Base-by-base conservation (phyloP, 768 basidiomycete species). In the Tylopilus balloui region DNA sequence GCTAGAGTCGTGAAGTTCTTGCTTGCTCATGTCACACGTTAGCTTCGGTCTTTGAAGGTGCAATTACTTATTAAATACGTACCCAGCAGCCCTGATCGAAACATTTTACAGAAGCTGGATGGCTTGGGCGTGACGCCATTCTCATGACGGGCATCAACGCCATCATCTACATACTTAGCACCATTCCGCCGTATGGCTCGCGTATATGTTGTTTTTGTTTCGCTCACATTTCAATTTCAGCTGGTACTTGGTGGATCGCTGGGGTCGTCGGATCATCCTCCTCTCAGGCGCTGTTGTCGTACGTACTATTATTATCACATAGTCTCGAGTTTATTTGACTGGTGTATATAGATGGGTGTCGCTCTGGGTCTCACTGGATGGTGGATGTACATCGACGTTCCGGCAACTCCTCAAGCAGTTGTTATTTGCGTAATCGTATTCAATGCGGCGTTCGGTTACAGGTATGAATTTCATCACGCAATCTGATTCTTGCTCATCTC, bases 61-160 rank as follows among this genome's bases (percentile, higher is more conserved):
- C 42, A 69, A 60, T 34, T 38, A 13, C 15, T 38, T 13, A 4
- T 15, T 10, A 38, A 4, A 23, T 48, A 35, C 13, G 6, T 31
- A 6, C 3, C 7, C 15, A 2, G 15, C 20, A 37, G 21, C 25
- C 27, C 29, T 10, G 25, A 31, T 44, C 62, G 48, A 61, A 41
- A 49, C 32, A 42, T 48, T 51, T 27, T 35, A 27, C 64, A 93
- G 91, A 86, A 76, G 94, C 94, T 45, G 94, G 94, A 48, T 97
- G 93, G 92, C 77, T 93, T 45, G 94, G 94, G 13, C 79, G 94
- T 34, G 83, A 94, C 60, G 94, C 94, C 12, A 80, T 97, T 52
- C 74, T 97, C 21, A 97, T 97, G 94, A 91, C 93, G 12, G 94
- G 93, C 2, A 88, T 96, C 62, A 97, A 96, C 60, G 81, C 86